Evolutionary conservation across 2,329 filamentous ascomycete genomes (phyloP), one percentile per base, ranked within the genome.

Genomic region (Sordariomycetes sp.): DNA sequence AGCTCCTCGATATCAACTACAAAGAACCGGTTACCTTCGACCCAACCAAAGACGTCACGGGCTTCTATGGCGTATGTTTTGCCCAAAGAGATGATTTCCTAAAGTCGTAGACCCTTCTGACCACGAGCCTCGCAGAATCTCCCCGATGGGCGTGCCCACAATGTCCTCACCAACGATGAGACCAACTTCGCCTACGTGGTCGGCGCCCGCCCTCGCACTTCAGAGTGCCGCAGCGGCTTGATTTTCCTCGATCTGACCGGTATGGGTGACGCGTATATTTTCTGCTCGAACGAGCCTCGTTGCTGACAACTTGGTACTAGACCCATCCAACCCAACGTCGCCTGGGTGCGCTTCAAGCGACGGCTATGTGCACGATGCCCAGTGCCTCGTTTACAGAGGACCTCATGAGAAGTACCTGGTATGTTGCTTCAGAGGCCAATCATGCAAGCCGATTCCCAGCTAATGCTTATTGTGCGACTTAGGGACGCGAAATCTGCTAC

Each of bases 331-430:
- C 38, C 68, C 72, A 5, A 65, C 57, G 11, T 64, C 58, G 16
- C 65, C 69, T 6, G 73, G 72, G 28, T 77, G 72, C 45, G 66
- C 67, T 7, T 58, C 63, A 15, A 46, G 61, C 14, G 72, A 76
- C 46, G 72, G 71, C 24, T 77, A 78, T 47, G 71, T 76, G 11
- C 72, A 78, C 49, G 72, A 77, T 43, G 72, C 72, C 3, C 72
- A 78, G 51, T 77, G 72, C 48, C 54, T 78, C 25, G 61, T 67
- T 39, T 72, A 72, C 53, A 61, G 59, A 14, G 68, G 69, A 0
- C 67, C 69, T 14, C 32, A 38, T 16, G 27, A 25, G 11, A 38
- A 38, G 20, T 38, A 38, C 17, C 20, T 15, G 27, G 33, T 30
- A n/a, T n/a, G n/a, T n/a, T n/a, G n/a, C n/a, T n/a, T n/a, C n/a